These are phyloP conservation scores for Ceratocystis destructans DNA, from an alignment of 2,329 filamentous ascomycete species.

Conservation along the genomic window DNA sequence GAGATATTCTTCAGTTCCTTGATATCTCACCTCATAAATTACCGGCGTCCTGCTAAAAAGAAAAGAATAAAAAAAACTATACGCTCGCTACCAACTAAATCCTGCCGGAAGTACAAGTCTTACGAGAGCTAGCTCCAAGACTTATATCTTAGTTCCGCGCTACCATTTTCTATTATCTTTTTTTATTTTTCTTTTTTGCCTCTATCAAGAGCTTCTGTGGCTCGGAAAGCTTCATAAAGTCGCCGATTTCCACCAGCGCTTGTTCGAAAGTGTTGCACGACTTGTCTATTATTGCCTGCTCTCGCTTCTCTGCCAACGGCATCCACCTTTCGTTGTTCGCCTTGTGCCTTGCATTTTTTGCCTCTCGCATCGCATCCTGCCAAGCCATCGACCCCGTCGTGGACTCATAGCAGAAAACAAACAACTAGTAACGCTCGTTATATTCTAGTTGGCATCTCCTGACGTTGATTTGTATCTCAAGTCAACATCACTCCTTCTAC, in stretches of 20 bases:
- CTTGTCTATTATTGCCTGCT: not conserved
- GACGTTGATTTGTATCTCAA: not conserved
- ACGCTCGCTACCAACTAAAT: conserved; percentile 7
- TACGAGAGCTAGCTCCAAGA: not conserved
- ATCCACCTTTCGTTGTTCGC: not conserved
- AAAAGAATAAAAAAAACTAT: not conserved
- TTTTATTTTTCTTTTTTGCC: not conserved
- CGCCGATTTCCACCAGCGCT: not conserved
- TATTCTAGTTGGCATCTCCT: not conserved
- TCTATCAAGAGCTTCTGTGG: not conserved
- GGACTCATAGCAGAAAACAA: not conserved
- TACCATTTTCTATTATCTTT: not conserved
- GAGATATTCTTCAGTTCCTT: not conserved
- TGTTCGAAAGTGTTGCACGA: not conserved
- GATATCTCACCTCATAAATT: not conserved
- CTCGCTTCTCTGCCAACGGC: not conserved
- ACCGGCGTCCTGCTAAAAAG: not conserved
- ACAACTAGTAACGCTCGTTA: conserved; percentile 6
- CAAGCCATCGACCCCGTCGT: not conserved
- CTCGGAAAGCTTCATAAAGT: conserved; percentile 7
- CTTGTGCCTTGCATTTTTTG: not conserved
- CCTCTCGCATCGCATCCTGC: not conserved
- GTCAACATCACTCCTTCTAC: not conserved
- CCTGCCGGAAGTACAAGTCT: conserved; percentile 1
- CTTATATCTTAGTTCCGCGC: conserved; percentile 3